Base-by-base conservation (phyloP, 768 basidiomycete genomes). In the Megacollybia marginata region DNA sequence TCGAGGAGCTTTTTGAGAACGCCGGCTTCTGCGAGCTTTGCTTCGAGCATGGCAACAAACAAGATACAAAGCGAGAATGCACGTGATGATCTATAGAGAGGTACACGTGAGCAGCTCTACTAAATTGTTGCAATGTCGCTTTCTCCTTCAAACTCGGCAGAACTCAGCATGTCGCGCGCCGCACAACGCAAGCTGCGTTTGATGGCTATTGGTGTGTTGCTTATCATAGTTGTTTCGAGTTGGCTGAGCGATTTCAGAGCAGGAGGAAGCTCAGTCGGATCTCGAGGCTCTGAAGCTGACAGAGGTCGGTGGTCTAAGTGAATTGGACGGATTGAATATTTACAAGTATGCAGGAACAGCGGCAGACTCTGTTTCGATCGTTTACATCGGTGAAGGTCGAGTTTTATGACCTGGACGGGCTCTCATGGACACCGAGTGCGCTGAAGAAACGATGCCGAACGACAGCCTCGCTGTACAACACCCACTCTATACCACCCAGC, bases 1-100 rank as follows among this genome's bases (percentile, higher is more conserved):
- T 99, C 95, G 10, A 99, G 76, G 44, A 99, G 76, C 61, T 90
- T 92, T 69, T 98, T 98, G 54, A 98, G 76, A 4, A 84, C 82
- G 5, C 85, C 84, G 7, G 95, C 93, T 69, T 92, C 85, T 49
- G 79, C 74, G 44, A 98, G 79, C 63, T 85, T 87, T 28, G 95
- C 95, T 85, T 97, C 95, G 49, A 92, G 76, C 89, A 92, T 91
- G 53, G 48, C 59, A 28, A 28, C 23, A 28, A 28, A 28, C 23
- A 28, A 28, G 23, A 28, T 28, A 28, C 23, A 28, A 28, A 28
- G 23, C 23, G 55, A 46, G 49, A 28, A 48, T 42, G 50, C 54
- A 33, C 40, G 59, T 38, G 35, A 40, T 28, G 50, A 33, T 52
- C 49, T 49, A 12, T 44, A 34, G 4, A 3, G 38, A 15, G 38